Percentiles rank a stretch among this genome's conserved stretches.
phyloP scores from a whole-genome alignment of 2,329 filamentous ascomycete species.

The Septoria linicola region DNA sequence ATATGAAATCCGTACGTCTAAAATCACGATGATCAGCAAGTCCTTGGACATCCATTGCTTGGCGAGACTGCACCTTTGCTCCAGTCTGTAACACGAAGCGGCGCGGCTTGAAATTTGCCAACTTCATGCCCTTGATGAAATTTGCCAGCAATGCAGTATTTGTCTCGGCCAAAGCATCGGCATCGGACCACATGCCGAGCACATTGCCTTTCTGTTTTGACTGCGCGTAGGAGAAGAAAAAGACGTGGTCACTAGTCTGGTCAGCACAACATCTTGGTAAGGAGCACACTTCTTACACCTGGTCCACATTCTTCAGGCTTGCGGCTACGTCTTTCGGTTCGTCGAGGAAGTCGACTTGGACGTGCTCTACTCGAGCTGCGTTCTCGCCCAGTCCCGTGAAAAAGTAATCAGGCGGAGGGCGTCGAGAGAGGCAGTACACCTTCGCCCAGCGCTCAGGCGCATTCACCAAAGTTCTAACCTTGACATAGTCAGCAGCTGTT shows the following conservation, averaged over 20 bases:
- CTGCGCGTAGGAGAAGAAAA: conserved; percentile 55
- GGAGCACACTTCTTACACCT: conserved; percentile 9
- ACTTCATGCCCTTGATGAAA: conserved; percentile 19
- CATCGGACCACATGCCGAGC: conserved; percentile 23
- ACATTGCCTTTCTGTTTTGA: conserved; percentile 30
- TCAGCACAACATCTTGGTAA: neutral
- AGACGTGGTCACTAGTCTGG: conserved; percentile 43
- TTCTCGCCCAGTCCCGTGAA: conserved; percentile 18
- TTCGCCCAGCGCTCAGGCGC: conserved; percentile 50
- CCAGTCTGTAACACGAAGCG: conserved; percentile 51
- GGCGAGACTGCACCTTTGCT: conserved; percentile 38
- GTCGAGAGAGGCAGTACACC: conserved; percentile 50
- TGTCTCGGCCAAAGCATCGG: conserved; percentile 42
- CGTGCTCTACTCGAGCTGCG: conserved; percentile 23
- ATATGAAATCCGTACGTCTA: conserved; percentile 49
- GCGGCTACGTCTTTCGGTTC: conserved; percentile 36
- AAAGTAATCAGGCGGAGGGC: conserved; percentile 41
- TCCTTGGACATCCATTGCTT: no score
- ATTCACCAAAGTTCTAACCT: conserved; percentile 48
- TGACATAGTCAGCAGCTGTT: neutral
- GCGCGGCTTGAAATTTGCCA: conserved; percentile 38
- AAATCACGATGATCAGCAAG: no score
- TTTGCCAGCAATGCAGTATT: conserved; percentile 20
- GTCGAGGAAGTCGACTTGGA: conserved; percentile 36
- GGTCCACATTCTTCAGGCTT: conserved; percentile 23